Evolutionary conservation across 306 rosid species (phyloP), one percentile per base, ranked within the genome.

Genomic region (Abrus pulchellus): DNA sequence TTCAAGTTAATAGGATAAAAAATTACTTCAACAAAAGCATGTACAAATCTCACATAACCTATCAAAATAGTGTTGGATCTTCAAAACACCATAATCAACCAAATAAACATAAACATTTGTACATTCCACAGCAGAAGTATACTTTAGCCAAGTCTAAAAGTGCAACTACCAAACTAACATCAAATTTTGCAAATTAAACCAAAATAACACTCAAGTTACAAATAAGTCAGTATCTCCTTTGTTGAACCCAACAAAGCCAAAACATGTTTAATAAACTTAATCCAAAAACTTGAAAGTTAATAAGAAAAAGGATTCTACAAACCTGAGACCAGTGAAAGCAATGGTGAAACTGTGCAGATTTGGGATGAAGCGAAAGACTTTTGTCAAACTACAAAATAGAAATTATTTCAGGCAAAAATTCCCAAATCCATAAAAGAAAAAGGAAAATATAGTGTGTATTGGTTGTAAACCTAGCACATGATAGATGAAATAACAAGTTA

Each of bases 41-140:
- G 84, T 73, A 77, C 55, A 65, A 36, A 36, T 50, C 45, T n/a
- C n/a, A 72, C 43, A 32, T 20, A 20, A 52, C 45, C 14, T 48
- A 74, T 30, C 8, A 73, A 48, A 20, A 36, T 52, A 57, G 10
- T 14, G 14, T 44, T 2, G 62, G 71, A 72, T 72, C 61, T 34
- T 36, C 62, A 64, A 54, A 82, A 69, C 75, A 62, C 66, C 76
- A 85, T 72, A 62, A 54, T 29, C 38, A 77, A 67, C 53, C 83
- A 43, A 59, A 81, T 68, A 77, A 82, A 78, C 45, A 75, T 72
- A 44, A 77, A 47, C 54, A 52, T 60, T 14, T 50, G 81, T 60
- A 75, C 83, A 60, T 5, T 40, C 52, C 74, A 44, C 11, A 6
- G 59, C 47, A 30, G 6, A 81, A 76, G 74, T 68, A 76, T 76